A percentile compares a stretch with the other conserved stretches of the same genome.
Conservation (phyloP, 2,329 filamentous ascomycete species). For the Alternaria metachromatica region DNA sequence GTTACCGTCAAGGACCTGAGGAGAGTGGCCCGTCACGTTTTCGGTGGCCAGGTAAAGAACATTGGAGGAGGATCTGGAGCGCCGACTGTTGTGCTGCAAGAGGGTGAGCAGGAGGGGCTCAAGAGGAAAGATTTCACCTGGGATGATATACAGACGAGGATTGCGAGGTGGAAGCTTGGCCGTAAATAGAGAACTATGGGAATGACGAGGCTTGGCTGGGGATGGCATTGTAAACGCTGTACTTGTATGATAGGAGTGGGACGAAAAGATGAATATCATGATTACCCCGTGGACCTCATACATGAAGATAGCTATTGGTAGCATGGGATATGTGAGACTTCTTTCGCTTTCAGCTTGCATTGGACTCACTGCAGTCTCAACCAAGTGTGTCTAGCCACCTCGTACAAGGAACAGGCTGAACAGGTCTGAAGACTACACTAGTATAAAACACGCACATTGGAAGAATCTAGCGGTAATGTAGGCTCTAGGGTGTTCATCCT, state of each 20-base stretch:
- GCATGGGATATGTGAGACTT: background rate
- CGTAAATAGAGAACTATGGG: constrained; percentile 52
- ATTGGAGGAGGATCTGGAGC: constrained; percentile 79
- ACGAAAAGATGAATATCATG: background rate
- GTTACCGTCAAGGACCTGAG: constrained; percentile 82
- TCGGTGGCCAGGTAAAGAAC: constrained; percentile 79
- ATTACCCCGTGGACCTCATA: background rate
- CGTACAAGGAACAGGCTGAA: background rate
- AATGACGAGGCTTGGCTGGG: background rate
- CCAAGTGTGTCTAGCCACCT: background rate
- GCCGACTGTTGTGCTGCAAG: constrained; percentile 93
- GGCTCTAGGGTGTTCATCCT: background rate
- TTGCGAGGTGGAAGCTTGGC: constrained; percentile 83
- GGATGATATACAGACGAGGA: constrained; percentile 88
- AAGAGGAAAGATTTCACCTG: constrained; percentile 74
- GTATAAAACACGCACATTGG: background rate
- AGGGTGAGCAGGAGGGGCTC: constrained; percentile 77
- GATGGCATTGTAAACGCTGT: background rate
- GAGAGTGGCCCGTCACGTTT: constrained; percentile 78
- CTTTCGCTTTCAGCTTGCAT: background rate
- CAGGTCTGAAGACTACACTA: background rate
- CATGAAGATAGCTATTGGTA: background rate
- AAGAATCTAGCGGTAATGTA: background rate
- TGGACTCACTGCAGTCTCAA: background rate
- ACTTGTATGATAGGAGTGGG: background rate